Evolutionary conservation across 441 rosid species (phyloP).

Genomic region (Gossypium gossypioides): DNA sequence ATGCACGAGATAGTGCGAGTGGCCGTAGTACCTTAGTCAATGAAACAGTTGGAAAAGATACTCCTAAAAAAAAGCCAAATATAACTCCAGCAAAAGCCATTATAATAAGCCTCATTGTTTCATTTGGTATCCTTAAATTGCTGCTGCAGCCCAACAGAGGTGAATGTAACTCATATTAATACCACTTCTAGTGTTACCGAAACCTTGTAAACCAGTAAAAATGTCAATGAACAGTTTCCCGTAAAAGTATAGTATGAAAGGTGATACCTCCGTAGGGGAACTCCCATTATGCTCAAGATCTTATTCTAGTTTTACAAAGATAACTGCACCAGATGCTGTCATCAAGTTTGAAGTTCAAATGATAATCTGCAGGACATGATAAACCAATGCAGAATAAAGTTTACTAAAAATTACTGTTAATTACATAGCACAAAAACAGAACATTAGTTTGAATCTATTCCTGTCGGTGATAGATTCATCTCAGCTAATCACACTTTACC

Average conservation of each 20-base stretch:
- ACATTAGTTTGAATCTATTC: neutral
- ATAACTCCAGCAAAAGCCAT: conserved; percentile 56
- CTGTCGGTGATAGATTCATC: neutral
- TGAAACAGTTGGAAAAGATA: conserved; percentile 67
- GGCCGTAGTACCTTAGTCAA: conserved; percentile 52
- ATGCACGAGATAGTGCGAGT: neutral
- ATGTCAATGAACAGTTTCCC: neutral
- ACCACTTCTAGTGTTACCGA: neutral
- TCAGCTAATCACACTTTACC: neutral
- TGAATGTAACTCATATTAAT: conserved; percentile 4
- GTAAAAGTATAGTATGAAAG: neutral
- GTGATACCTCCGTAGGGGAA: conserved; percentile 29
- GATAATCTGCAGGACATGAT: conserved; percentile 7
- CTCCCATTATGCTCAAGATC: conserved; percentile 26
- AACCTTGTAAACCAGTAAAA: neutral
- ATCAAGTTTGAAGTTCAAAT: conserved; percentile 19
- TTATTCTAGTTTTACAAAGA: conserved; percentile 10
- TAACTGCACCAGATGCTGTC: conserved; percentile 15
- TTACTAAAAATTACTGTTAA: neutral
- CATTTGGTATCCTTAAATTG: conserved; percentile 51
- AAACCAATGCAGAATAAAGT: neutral
- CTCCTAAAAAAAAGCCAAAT: conserved; percentile 78
- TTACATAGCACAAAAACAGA: neutral
- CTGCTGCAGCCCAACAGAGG: conserved; percentile 31
- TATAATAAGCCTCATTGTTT: conserved; percentile 67